These are phyloP conservation scores for Salix caprea DNA, from an alignment of 345 rosid species.

Conservation along the genomic window DNA sequence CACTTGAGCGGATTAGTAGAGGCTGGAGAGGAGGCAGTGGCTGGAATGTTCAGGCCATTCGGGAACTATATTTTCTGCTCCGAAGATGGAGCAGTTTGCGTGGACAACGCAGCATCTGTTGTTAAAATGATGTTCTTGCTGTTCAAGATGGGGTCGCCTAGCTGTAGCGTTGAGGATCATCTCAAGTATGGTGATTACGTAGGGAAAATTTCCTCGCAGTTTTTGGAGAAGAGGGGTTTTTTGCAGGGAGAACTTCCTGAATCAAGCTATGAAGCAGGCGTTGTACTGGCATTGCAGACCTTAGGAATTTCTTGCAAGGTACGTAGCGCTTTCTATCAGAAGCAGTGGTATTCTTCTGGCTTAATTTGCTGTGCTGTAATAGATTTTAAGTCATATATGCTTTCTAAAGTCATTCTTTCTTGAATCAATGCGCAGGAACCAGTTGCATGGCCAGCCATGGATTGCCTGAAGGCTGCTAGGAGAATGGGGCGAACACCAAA, in stretches of 20 bases:
- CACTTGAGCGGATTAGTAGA: conserved; percentile 1
- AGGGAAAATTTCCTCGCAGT: conserved; percentile 31
- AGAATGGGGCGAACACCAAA: conserved; percentile 44
- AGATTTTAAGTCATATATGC: not conserved
- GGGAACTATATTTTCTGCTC: conserved; percentile 71
- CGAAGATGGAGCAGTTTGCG: conserved; percentile 65
- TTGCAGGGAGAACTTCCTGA: conserved; percentile 30
- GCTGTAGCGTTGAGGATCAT: conserved; percentile 48
- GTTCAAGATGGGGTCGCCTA: conserved; percentile 28
- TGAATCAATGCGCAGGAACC: conserved; percentile 23
- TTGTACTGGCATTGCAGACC: conserved; percentile 61
- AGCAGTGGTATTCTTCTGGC: not conserved
- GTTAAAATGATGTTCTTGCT: conserved; percentile 51
- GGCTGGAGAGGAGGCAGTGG: conserved; percentile 1
- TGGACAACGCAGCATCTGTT: conserved; percentile 55
- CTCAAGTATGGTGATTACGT: conserved; percentile 52
- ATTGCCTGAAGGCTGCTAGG: conserved; percentile 45
- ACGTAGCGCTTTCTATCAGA: not conserved
- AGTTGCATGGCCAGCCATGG: conserved; percentile 27
- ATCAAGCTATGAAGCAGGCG: conserved; percentile 61
- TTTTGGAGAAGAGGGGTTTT: conserved; percentile 40
- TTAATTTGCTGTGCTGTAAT: not conserved
- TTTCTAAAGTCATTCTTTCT: not conserved
- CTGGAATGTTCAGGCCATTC: conserved; percentile 51
- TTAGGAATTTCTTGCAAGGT: conserved; percentile 48